A percentile compares a stretch with the other conserved stretches of the same genome.
phyloP scores from a whole-genome alignment of 257 asterid species.

The Misopates orontium region DNA sequence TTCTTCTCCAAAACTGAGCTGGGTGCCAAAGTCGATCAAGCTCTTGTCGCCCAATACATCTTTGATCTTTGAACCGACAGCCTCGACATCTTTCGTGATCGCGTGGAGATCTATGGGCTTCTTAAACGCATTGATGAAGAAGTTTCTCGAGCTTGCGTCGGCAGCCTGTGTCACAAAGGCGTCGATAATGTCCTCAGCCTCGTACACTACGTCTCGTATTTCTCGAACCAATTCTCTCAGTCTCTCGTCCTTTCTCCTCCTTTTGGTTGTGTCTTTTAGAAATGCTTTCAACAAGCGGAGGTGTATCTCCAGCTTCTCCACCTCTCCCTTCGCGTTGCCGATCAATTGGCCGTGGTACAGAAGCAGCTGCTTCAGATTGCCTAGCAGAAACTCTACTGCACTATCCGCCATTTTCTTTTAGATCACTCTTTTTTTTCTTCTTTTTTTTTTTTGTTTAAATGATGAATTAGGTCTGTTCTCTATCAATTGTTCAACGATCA shows the following conservation, averaged over 20 bases:
- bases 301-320: conserved; percentile 32
- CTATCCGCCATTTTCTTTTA: conserved; percentile 40
- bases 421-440: too few species aligned
- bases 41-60: too few species aligned
- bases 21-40: too few species aligned
- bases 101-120: too few species aligned
- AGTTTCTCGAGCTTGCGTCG: not conserved
- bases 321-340: conserved; percentile 30
- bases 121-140: not conserved
- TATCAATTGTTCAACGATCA: too few species aligned
- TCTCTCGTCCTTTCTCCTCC: conserved; percentile 33
- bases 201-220: conserved; percentile 44
- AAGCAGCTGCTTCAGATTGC: conserved; percentile 39
- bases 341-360: conserved; percentile 30
- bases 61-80: too few species aligned
- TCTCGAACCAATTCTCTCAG: conserved; percentile 33
- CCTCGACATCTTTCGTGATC: too few species aligned
- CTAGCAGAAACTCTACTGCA: conserved; percentile 42
- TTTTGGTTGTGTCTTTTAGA: conserved; percentile 33
- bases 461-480: too few species aligned
- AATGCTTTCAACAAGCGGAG: conserved; percentile 43
- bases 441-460: too few species aligned
- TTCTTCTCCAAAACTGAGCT: too few species aligned
- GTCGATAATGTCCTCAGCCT: conserved; percentile 42
- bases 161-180: conserved; percentile 40